Evolutionary conservation across 305 asterid genomes (phyloP).

Genomic region (Fraxinus angustifolia): DNA sequence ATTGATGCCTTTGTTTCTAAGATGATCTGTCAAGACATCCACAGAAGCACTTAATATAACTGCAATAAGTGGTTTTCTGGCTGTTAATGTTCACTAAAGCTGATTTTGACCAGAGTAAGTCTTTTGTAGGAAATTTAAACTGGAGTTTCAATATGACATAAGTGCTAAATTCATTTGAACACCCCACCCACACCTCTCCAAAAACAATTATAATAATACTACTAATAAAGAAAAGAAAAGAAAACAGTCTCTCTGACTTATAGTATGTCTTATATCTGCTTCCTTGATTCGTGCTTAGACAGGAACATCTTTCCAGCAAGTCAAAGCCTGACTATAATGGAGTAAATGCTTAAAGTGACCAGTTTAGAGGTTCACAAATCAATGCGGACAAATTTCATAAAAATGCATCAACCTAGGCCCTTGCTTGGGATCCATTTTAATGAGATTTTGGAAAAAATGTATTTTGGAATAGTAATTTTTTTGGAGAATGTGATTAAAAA

Average conservation of each 20-base stretch:
- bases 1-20: background rate
- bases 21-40: background rate
- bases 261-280: background rate
- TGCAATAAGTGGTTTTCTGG: background rate
- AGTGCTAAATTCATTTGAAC: background rate
- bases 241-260: background rate
- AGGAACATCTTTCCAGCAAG: no score
- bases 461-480: no score
- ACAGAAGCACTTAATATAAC: background rate
- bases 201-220: no score
- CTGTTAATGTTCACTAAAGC: background rate
- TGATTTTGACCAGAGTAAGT: background rate
- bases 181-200: background rate
- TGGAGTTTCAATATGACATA: background rate
- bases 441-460: no score
- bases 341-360: no score
- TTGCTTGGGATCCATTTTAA: no score
- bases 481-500: no score
- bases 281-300: no score
- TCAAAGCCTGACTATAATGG: no score
- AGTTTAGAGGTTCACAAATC: no score
- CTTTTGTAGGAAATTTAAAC: background rate
- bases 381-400: no score
- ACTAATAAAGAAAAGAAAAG: background rate
- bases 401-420: no score